A percentile compares a stretch with the other conserved stretches of the same genome.
Conservation (phyloP, 805 yeast species). For the Hanseniaspora lachancei region DNA sequence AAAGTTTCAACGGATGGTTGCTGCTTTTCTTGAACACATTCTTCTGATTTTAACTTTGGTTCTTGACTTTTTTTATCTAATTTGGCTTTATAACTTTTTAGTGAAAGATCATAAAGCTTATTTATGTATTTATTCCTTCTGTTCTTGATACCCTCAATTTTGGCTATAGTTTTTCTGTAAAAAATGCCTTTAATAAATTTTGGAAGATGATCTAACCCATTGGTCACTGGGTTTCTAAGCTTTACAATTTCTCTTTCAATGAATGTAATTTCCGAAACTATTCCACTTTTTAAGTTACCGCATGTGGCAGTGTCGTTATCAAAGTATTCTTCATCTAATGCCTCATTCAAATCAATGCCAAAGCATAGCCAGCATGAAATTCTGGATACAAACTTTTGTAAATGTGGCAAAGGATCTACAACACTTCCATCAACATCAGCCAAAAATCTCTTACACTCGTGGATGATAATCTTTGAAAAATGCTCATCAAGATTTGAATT, state of each 20-base stretch:
- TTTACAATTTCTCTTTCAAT: conserved; percentile 7
- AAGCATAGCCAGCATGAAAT: conserved; percentile 7
- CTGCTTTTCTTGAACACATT: not conserved
- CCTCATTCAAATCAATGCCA: not conserved
- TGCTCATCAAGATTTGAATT: not conserved
- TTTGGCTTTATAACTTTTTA: not conserved
- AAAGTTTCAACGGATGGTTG: not conserved
- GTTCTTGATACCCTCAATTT: not conserved
- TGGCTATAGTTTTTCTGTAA: not conserved
- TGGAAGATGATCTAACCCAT: conserved; percentile 3
- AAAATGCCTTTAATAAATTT: not conserved
- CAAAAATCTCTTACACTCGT: not conserved
- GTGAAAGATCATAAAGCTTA: not conserved
- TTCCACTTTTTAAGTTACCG: not conserved
- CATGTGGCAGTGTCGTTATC: not conserved
- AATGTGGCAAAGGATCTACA: not conserved
- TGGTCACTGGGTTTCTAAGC: conserved; percentile 5
- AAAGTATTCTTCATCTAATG: not conserved
- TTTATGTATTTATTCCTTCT: not conserved
- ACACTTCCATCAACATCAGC: not conserved
- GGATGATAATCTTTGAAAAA: not conserved
- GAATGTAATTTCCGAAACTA: conserved; percentile 1
- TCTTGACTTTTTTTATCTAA: not conserved
- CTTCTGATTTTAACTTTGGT: not conserved
- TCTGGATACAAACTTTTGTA: conserved; percentile 6